Conservation (phyloP, 176 grass and related monocot genomes). For the Pharus latifolius region DNA sequence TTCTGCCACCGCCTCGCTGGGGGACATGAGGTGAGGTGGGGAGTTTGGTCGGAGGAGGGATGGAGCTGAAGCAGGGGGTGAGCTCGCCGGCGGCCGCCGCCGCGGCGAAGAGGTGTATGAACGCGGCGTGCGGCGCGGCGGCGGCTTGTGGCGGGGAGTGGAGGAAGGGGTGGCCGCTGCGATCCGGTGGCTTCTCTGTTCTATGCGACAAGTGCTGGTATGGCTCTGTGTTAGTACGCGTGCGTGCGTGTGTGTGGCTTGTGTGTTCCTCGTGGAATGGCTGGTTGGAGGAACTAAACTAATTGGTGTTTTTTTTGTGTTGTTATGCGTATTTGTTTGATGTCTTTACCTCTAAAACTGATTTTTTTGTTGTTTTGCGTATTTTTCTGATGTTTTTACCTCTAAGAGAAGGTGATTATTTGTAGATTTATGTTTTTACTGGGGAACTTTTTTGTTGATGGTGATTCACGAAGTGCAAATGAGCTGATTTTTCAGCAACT, state of each 20-base stretch:
- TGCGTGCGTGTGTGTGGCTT: neutral
- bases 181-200: constrained; percentile 62
- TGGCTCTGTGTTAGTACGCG: neutral
- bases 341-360: neutral
- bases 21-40: constrained; percentile 1
- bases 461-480: neutral
- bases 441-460: too few relatives aligned
- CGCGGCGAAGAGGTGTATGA: constrained; percentile 63
- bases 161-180: constrained; percentile 84
- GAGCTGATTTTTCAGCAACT: constrained; percentile 1
- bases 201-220: constrained; percentile 99
- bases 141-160: constrained; percentile 48
- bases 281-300: neutral
- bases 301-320: neutral
- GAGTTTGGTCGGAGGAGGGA: neutral
- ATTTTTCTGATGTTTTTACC: too few relatives aligned
- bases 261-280: neutral
- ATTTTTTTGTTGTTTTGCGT: neutral
- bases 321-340: neutral
- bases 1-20: constrained; percentile 1
- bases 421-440: neutral
- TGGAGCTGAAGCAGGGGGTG: neutral
- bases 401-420: neutral
- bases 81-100: neutral
- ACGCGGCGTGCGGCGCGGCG: constrained; percentile 44